Conservation (phyloP, 2,329 filamentous ascomycete genomes). For the Rutstroemia sydowiana region DNA sequence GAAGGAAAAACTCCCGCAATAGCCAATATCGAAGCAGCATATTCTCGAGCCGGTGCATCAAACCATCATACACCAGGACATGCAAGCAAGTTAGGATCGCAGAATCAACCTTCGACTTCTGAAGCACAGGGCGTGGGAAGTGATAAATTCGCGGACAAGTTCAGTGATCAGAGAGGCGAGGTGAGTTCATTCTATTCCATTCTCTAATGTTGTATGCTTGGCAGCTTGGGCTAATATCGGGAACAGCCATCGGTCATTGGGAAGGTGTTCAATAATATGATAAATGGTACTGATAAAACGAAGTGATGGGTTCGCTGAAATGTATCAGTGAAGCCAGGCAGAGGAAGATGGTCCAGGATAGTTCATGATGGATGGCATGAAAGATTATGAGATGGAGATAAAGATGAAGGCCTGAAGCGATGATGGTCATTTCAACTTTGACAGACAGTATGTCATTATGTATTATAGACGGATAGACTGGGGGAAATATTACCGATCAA, state of each 20-base stretch:
- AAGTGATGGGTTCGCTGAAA: conserved; percentile 9
- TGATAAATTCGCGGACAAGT: conserved; percentile 12
- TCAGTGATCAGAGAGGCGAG: conserved; percentile 17
- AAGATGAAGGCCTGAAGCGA: too few species aligned
- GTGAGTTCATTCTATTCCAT: neutral
- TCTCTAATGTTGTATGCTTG: neutral
- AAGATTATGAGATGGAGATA: too few species aligned
- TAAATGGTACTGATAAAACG: conserved; percentile 17
- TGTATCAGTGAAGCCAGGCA: too few species aligned
- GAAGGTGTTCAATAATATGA: conserved; percentile 21
- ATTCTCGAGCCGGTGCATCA: conserved; percentile 19
- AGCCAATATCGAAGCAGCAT: conserved; percentile 21
- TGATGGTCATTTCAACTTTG: too few species aligned
- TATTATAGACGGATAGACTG: too few species aligned
- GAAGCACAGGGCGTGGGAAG: conserved; percentile 16
- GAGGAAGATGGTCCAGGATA: too few species aligned
- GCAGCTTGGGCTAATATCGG: neutral
- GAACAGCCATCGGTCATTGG: conserved; percentile 15
- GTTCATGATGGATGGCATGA: too few species aligned
- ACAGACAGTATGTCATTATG: too few species aligned
- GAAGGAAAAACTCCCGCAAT: conserved; percentile 13
- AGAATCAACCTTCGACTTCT: conserved; percentile 11
- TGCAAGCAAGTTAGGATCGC: conserved; percentile 15
- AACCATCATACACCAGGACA: conserved; percentile 18
- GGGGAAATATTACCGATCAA: too few species aligned